phyloP scores from a whole-genome alignment of 2,329 filamentous ascomycete genomes.

The Harringtonia aguacate region DNA sequence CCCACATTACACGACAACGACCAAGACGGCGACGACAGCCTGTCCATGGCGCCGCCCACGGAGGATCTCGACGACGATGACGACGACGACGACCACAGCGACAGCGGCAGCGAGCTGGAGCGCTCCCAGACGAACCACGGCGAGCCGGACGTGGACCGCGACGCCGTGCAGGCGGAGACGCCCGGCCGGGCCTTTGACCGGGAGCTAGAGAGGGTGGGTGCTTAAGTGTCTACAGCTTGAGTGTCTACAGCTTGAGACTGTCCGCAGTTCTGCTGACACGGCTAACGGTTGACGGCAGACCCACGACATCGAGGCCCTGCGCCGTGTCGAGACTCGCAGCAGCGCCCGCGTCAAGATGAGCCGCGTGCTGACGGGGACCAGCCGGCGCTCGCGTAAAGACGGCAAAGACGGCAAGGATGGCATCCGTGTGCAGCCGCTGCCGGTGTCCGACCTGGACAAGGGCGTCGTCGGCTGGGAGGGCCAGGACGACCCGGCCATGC shows the following conservation, averaged over 20 bases:
- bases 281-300: background rate
- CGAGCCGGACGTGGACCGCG: slow-evolving; percentile 5
- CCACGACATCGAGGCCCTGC: background rate
- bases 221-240: too few relatives aligned
- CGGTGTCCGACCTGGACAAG: slow-evolving; percentile 38
- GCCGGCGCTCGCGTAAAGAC: background rate
- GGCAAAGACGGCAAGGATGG: background rate
- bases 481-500: slow-evolving; percentile 45
- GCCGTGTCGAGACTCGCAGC: slow-evolving; percentile 3
- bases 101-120: background rate
- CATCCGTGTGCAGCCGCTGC: slow-evolving; percentile 18
- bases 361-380: background rate
- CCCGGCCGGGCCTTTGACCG: background rate
- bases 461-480: slow-evolving; percentile 50
- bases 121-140: background rate
- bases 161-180: background rate
- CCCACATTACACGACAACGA: too few relatives aligned
- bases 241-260: too few relatives aligned
- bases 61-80: too few relatives aligned
- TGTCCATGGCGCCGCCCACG: too few relatives aligned
- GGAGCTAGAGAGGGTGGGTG: background rate
- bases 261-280: background rate
- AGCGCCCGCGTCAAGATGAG: background rate
- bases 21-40: too few relatives aligned
- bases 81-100: background rate